Evolutionary conservation across 179 eudicot genomes (phyloP).

Genomic region (Camellia oleifera): DNA sequence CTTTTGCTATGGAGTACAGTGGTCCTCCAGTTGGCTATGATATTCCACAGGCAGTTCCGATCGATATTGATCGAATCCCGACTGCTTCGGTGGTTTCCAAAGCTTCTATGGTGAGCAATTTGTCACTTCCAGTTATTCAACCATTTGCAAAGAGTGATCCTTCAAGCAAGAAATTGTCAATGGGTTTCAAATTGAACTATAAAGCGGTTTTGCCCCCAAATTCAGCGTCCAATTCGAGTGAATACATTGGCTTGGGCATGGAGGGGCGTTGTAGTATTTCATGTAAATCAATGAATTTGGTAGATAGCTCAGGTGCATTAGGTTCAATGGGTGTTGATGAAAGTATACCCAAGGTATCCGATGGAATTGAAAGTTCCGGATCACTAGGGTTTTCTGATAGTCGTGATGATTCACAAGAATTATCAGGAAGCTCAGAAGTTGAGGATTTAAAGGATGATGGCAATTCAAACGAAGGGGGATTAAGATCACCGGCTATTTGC

Average conservation of each 20-base stretch:
- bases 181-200: conserved; percentile 34
- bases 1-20: conserved; percentile 74
- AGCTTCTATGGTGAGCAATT: conserved; percentile 28
- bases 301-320: neutral
- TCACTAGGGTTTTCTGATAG: conserved; percentile 70
- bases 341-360: conserved; percentile 35
- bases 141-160: conserved; percentile 48
- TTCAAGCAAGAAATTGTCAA: conserved; percentile 24
- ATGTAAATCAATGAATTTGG: neutral
- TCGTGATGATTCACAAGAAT: conserved; percentile 49
- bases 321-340: conserved; percentile 27
- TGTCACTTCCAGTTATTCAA: conserved; percentile 57
- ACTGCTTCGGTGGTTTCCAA: conserved; percentile 54
- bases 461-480: conserved; percentile 34
- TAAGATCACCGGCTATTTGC: conserved; percentile 31
- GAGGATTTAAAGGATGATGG: conserved; percentile 32
- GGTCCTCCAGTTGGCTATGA: conserved; percentile 69
- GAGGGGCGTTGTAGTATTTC: neutral
- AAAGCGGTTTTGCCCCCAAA: neutral
- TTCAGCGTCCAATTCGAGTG: neutral
- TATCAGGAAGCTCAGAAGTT: conserved; percentile 50
- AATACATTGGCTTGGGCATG: conserved; percentile 25
- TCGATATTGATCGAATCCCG: conserved; percentile 57
- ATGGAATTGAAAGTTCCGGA: conserved; percentile 56
- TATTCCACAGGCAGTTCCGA: conserved; percentile 69